Conservation (phyloP, 2,329 filamentous ascomycete genomes). For the Botryotinia convoluta region DNA sequence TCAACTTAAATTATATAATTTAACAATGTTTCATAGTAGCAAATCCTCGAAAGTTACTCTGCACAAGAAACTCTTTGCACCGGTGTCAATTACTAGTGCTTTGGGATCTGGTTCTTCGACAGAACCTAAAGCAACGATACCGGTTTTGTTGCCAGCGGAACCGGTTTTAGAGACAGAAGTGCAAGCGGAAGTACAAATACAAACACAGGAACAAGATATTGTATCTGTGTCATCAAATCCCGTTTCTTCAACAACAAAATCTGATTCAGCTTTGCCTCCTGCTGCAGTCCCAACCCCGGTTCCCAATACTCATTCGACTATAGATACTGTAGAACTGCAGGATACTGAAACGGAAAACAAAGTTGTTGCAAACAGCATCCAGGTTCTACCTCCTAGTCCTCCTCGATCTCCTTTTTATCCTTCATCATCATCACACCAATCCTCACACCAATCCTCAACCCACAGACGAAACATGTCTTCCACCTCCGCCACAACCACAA, state of each 20-base stretch:
- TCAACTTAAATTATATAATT: not conserved
- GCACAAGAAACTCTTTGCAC: not conserved
- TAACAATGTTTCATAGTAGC: not conserved
- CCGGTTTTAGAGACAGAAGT: not conserved
- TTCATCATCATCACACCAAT: not conserved
- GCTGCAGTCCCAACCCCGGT: not conserved
- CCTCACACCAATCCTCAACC: not conserved
- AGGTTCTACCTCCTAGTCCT: not conserved
- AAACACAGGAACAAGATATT: not conserved
- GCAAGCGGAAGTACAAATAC: not conserved
- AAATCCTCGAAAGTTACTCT: not conserved
- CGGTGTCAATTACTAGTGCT: not conserved
- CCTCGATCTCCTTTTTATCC: not conserved
- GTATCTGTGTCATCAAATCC: not conserved
- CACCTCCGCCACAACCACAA: not conserved
- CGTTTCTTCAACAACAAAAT: not conserved
- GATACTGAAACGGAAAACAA: not conserved
- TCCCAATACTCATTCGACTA: not conserved
- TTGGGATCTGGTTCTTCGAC: not conserved
- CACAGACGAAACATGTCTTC: not conserved
- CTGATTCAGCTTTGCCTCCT: not conserved
- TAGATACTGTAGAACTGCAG: no score
- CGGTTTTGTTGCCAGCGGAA: not conserved
- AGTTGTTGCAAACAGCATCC: not conserved
- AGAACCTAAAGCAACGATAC: not conserved